Evolutionary conservation across 176 grass and related monocot species (phyloP).

Genomic region (Poa annua): DNA sequence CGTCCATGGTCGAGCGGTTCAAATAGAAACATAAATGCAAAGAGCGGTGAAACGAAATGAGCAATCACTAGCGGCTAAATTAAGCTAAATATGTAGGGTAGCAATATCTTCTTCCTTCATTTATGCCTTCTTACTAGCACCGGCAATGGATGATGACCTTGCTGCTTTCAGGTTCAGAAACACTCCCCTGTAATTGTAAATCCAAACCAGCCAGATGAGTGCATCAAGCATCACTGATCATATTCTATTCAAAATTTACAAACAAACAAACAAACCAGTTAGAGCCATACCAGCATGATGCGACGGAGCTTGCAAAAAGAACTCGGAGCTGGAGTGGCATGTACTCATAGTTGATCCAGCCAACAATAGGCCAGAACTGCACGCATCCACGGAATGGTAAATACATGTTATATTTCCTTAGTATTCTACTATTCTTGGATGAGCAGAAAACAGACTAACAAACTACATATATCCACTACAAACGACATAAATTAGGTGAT

Average conservation of each 20-base stretch:
- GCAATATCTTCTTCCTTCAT: neutral
- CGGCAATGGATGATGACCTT: slow-evolving; percentile 56
- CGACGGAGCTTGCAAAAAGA: slow-evolving; percentile 76
- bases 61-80: slow-evolving; percentile 1
- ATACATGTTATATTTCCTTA: neutral
- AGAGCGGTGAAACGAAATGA: neutral
- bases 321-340: slow-evolving; percentile 92
- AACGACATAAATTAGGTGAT: slow-evolving; percentile 5
- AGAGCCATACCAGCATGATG: slow-evolving; percentile 68
- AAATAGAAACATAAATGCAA: neutral
- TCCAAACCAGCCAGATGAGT: slow-evolving; percentile 40
- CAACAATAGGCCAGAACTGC: slow-evolving; percentile 90
- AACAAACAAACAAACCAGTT: neutral
- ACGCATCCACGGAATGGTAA: slow-evolving; percentile 21
- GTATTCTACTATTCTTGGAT: neutral
- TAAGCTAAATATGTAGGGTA: slow-evolving; percentile 10
- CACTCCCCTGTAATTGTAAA: slow-evolving; percentile 57
- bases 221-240: neutral
- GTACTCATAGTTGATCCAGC: slow-evolving; percentile 89
- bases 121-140: slow-evolving; percentile 57
- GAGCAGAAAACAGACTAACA: slow-evolving; percentile 1
- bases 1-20: neutral
- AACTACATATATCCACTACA: slow-evolving; percentile 13
- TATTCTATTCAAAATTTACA: neutral
- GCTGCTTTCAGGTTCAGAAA: slow-evolving; percentile 90